Conservation (phyloP, 2,329 filamentous ascomycete species). For the Esteya vermicola region DNA sequence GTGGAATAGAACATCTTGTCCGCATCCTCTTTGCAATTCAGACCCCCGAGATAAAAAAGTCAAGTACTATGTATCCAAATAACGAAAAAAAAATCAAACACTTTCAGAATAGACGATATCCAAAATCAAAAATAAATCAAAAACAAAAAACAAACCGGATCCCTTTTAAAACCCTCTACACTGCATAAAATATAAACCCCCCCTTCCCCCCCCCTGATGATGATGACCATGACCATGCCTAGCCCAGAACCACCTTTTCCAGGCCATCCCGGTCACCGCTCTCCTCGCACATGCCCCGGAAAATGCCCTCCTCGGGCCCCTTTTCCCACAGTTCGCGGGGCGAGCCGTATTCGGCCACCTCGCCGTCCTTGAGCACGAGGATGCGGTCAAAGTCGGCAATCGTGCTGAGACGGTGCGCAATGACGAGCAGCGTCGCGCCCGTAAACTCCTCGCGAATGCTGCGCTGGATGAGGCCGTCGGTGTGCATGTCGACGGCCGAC, state of each 20-base stretch:
- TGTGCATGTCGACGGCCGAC: conserved; percentile 63
- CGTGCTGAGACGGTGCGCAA: conserved; percentile 62
- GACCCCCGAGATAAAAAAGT: no score
- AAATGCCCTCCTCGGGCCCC: conserved; percentile 33
- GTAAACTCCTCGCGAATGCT: conserved; percentile 59
- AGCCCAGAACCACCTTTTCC: conserved; percentile 26
- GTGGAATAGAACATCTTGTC: no score
- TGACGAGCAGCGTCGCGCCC: conserved; percentile 55
- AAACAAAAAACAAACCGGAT: no score
- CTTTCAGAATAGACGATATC: no score
- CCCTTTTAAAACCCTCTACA: no score
- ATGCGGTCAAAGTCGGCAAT: conserved; percentile 67
- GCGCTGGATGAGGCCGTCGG: conserved; percentile 59
- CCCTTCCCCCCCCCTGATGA: not conserved
- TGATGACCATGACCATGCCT: no score
- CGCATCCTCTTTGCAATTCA: no score
- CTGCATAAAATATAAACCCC: not conserved
- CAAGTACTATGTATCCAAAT: no score
- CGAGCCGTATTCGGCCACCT: conserved; percentile 51
- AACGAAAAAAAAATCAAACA: no score
- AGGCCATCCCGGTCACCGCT: conserved; percentile 44
- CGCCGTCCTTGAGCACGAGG: conserved; percentile 54
- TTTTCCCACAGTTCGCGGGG: conserved; percentile 47
- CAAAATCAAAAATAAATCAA: no score
- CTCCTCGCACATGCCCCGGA: conserved; percentile 48